These are phyloP conservation scores for Casaregolazyma suthepensis DNA, from an alignment of 1,139 yeast species.

Conservation along the genomic window DNA sequence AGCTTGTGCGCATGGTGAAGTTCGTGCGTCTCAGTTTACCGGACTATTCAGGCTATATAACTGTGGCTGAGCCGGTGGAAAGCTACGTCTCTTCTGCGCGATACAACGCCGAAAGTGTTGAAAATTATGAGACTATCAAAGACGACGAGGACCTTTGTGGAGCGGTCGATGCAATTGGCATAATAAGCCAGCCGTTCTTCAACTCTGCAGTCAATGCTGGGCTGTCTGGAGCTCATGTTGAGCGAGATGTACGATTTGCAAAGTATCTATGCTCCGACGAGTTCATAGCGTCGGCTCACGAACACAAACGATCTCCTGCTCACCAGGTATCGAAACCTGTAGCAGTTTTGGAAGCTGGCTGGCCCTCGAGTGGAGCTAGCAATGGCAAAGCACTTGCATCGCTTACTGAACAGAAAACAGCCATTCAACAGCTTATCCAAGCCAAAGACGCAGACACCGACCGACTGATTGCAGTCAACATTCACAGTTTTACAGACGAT, in stretches of 20 bases:
- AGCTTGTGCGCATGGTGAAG: constrained; percentile 24
- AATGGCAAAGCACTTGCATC: constrained; percentile 57
- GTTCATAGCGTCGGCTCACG: constrained; percentile 24
- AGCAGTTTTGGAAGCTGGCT: constrained; percentile 60
- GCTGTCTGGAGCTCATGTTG: constrained; percentile 21
- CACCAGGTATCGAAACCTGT: constrained; percentile 24
- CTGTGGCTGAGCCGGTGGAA: constrained; percentile 28
- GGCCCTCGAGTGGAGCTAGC: constrained; percentile 56
- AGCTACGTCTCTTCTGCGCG: constrained; percentile 24
- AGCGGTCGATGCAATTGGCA: constrained; percentile 26
- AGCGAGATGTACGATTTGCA: constrained; percentile 26
- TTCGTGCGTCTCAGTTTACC: constrained; percentile 18
- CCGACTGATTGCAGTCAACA: constrained; percentile 18
- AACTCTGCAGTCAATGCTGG: constrained; percentile 20
- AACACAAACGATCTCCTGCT: background rate
- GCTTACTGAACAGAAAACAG: constrained; percentile 45
- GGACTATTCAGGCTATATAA: constrained; percentile 18
- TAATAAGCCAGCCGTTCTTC: constrained; percentile 27
- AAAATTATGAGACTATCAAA: constrained; percentile 18
- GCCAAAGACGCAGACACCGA: constrained; percentile 19
- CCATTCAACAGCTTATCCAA: constrained; percentile 42
- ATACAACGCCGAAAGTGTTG: constrained; percentile 21
- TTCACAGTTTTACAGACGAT: constrained; percentile 25
- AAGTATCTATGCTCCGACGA: constrained; percentile 26
- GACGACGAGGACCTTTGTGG: constrained; percentile 26